Evolutionary conservation across 768 basidiomycete species (phyloP), one percentile per base, ranked within the genome.

Genomic region (Suillus brevipes): DNA sequence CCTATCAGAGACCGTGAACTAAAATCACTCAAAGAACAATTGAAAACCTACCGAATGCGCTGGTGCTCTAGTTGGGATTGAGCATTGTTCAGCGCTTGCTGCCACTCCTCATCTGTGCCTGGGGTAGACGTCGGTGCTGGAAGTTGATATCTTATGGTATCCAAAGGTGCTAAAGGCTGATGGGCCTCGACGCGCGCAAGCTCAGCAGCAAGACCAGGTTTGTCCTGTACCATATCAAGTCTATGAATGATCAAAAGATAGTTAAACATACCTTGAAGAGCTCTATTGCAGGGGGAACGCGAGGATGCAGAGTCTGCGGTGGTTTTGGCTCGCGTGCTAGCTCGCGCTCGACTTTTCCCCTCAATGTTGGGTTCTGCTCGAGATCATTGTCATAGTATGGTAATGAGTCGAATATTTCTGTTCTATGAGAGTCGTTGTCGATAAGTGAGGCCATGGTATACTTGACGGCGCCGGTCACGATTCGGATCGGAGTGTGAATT

Each of bases 351-450:
- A 94, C 93, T 73, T 88, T 89, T 73, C 88, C 85, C 74, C 84
- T 87, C 45, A 95, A 80, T 45, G 83, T 71, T 1, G 93, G 92
- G 65, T 84, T 86, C 63, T 85, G 85, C 66, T 94, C 91, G 60
- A 96, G 83, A 74, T 97, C 94, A 74, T 95, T 92, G 80, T 98
- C 95, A 72, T 93, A 95, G 79, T 97, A 98, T 20, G 95, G 95
- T 67, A 97, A 82, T 31, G 94, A 91, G 77, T 97, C 95, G 69
- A 94, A 86, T 43, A 90, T 81, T 31, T 55, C 52, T 23, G 68
- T 68, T 45, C 60, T 65, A 43, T 63, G 64, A 64, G 67, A 61
- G 40, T 38, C 58, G 63, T 69, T 47, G 67, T 63, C 55, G 34
- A 50, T 61, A 63, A 63, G 43, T 53, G 52, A 61, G 59, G 71